Base-by-base conservation (phyloP, 371 early-diverging fungal species). In the Smittium culicis region DNA sequence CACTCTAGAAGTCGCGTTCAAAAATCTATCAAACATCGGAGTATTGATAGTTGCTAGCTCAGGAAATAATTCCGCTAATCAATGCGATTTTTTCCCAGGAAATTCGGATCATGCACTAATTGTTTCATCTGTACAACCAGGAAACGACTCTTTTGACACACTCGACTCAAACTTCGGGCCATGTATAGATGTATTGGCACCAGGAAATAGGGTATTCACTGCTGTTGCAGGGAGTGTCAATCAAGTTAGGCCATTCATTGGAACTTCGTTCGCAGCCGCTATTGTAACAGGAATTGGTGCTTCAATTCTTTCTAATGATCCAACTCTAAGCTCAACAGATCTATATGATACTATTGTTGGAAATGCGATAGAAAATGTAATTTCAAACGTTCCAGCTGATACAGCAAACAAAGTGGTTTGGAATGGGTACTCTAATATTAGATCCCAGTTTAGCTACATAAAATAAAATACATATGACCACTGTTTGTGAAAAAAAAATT, bases 131-230 rank as follows among this genome's bases (percentile, higher is more conserved):
- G 20, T 45, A 11, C 24, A 2, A n/a, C 30, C 30, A 24, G 34
- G n/a, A 30, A 66, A 54, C n/a, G 66, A 66, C n/a, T 24, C 25
- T 3, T 62, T 66, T 29, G 5, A n/a, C n/a, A 59, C 28, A 29
- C 2, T 5, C n/a, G 32, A 5, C 8, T 55, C 66, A 11, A 55
- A 66, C 56, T 66, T 34, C 31, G 66, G 66, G 45, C 54, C 20
- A 30, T 66, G 66, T 32, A 31, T 62, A 2, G 62, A 66, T 31
- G 35, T 66, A 24, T 24, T 66, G 5, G 66, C 66, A 2, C 66
- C 66, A 5, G 66, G 66, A 5, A 3, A 2, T 24, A 31, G 5
- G 28, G 56, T 66, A 28, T 24, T 54, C n/a, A 8, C 28, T 27
- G 60, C 66, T 24, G n/a, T n/a, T 33, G 63, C n/a, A 11, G 31